Base-by-base conservation (phyloP, 495 filamentous ascomycete species). In the Sporormia fimetaria region DNA sequence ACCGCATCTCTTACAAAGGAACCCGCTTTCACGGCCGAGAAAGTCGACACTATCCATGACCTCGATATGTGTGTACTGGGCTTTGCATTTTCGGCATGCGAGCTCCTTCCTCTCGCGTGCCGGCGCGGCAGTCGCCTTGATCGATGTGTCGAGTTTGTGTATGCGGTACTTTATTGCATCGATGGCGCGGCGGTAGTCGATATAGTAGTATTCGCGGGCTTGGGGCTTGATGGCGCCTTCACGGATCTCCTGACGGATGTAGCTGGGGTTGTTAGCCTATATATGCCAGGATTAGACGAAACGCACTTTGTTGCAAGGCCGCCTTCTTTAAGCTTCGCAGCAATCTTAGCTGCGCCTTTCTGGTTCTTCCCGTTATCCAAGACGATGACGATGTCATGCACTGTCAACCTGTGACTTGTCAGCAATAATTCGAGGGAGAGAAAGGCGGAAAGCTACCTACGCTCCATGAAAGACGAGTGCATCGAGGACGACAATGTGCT, bases 131-230 rank as follows among this genome's bases (percentile, higher is more conserved):
- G 81, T 77, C 10, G 74, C 71, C 57, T 94, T 85, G 47, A 96
- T 85, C 15, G 75, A 76, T 56, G 85, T 81, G 37, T 84, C 84
- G 42, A 94, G 67, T 34, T 75, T 74, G 58, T 85, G 84, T 37
- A 94, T 78, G 49, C 83, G 80, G 67, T 81, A 99, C 55, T 99
- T 99, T 67, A 94, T 87, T 10, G 86, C 87, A 61, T 99, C 90
- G 59, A 99, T 81, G 40, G 87, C 83, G 25, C 81, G 83, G 37
- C 88, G 85, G 52, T 90, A 86, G 55, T 94, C 85, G 63, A 99
- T 84, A 64, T 82, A 99, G 64, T 92, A 99, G 66, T 94, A 95
- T 36, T 87, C 93, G 29, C 82, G 75, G 55, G 78, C 82, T 29
- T 81, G 74, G 2, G 85, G 80, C 8, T 85, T 81, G 44, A 81